Evolutionary conservation across 805 yeast genomes (phyloP).

Genomic region (Candida sphagnicola): DNA sequence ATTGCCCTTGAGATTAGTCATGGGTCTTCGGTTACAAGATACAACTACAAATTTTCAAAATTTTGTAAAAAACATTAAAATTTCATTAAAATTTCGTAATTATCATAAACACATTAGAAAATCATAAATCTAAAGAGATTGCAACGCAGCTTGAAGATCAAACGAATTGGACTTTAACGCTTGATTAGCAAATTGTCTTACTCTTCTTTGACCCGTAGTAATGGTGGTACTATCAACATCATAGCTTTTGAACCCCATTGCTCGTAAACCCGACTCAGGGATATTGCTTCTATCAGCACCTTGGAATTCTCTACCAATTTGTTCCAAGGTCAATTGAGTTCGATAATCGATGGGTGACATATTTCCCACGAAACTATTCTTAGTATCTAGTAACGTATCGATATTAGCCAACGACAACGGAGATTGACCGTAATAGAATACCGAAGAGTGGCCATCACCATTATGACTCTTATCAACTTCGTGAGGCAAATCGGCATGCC

Average conservation of each 20-base stretch:
- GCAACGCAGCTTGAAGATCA: not conserved
- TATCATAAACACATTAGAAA: too few species aligned
- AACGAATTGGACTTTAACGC: slow-evolving; percentile 9
- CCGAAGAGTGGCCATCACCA: slow-evolving; percentile 35
- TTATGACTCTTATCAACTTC: slow-evolving; percentile 35
- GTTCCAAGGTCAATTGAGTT: slow-evolving; percentile 13
- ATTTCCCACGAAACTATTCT: slow-evolving; percentile 9
- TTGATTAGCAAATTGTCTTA: slow-evolving; percentile 20
- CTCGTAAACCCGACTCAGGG: slow-evolving; percentile 16
- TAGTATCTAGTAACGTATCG: slow-evolving; percentile 13
- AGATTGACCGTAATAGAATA: slow-evolving; percentile 32
- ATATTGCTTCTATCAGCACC: slow-evolving; percentile 15
- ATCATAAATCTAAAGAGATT: not conserved
- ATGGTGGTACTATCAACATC: slow-evolving; percentile 16
- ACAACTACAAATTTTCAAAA: too few species aligned
- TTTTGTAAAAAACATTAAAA: too few species aligned
- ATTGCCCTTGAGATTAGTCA: too few species aligned
- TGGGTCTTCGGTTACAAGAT: too few species aligned
- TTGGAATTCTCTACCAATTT: slow-evolving; percentile 15
- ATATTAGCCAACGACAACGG: slow-evolving; percentile 23
- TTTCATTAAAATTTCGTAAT: too few species aligned
- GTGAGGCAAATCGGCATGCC: slow-evolving; percentile 43
- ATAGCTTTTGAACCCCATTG: slow-evolving; percentile 23
- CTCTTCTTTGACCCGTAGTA: slow-evolving; percentile 19
- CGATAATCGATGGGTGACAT: slow-evolving; percentile 12